Conservation (phyloP, 345 rosid species). For the Theobroma cacao region DNA sequence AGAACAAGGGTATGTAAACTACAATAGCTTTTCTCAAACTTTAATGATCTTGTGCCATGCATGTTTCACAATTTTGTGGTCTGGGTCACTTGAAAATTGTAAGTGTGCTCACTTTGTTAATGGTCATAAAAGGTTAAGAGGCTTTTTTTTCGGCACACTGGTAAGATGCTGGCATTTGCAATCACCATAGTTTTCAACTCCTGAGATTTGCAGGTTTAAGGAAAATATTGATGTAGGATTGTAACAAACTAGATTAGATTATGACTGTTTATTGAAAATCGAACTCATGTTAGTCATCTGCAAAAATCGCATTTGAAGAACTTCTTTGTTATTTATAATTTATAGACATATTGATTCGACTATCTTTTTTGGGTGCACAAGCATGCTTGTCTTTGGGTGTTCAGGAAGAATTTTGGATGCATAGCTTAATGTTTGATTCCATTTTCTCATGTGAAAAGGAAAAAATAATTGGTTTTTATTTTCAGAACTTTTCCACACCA, state of each 20-base stretch:
- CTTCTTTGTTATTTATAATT: background rate
- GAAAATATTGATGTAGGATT: background rate
- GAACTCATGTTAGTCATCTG: background rate
- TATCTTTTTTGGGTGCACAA: background rate
- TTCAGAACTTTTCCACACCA: constrained; percentile 73
- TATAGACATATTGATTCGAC: background rate
- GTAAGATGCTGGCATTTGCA: background rate
- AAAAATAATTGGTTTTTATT: constrained; percentile 3
- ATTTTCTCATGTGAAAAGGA: constrained; percentile 6
- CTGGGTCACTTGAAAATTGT: background rate
- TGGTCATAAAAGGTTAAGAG: background rate
- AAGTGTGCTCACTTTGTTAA: background rate
- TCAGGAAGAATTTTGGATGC: background rate
- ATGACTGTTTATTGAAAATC: background rate
- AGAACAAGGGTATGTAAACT: constrained; percentile 63
- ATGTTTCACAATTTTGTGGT: constrained; percentile 1
- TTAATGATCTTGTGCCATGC: background rate
- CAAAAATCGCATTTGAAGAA: background rate
- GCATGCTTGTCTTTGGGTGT: background rate
- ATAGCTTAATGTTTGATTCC: background rate
- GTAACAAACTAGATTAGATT: background rate
- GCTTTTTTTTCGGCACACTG: background rate
- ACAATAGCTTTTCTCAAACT: constrained; percentile 8
- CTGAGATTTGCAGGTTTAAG: background rate
- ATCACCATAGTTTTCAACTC: background rate